Conservation (phyloP, 1,139 yeast species). For the Debaryomyces robertsiae region DNA sequence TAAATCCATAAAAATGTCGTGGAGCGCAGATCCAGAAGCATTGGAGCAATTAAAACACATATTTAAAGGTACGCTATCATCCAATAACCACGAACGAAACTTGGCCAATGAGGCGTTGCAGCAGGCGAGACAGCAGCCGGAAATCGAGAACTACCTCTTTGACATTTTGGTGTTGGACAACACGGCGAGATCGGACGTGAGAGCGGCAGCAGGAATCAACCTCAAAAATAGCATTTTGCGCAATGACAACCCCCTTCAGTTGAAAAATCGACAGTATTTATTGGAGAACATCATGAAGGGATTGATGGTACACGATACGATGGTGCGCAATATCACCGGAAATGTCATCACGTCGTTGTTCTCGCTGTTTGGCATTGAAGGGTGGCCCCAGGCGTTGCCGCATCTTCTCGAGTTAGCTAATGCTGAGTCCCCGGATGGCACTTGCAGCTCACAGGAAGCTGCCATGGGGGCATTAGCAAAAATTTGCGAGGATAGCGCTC, state of each 20-base stretch:
- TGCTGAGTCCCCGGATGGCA: constrained; percentile 36
- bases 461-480: constrained; percentile 83
- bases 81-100: constrained; percentile 54
- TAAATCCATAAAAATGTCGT: constrained; percentile 23
- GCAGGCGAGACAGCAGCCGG: constrained; percentile 69
- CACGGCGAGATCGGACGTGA: constrained; percentile 51
- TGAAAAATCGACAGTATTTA: constrained; percentile 52
- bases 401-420: constrained; percentile 61
- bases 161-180: constrained; percentile 62
- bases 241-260: constrained; percentile 27
- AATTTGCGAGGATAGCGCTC: constrained; percentile 82
- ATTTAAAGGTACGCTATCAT: constrained; percentile 66
- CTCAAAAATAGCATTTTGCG: constrained; percentile 71
- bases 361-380: constrained; percentile 64
- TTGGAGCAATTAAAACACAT: constrained; percentile 64
- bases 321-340: constrained; percentile 87
- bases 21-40: constrained; percentile 68
- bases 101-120: constrained; percentile 68
- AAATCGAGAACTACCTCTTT: constrained; percentile 77
- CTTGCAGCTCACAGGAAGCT: constrained; percentile 50
- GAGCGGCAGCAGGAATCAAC: constrained; percentile 89
- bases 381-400: constrained; percentile 77
- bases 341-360: constrained; percentile 85
- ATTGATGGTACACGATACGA: constrained; percentile 54
- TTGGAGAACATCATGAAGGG: constrained; percentile 70